These are phyloP conservation scores for Tilletia horrida DNA, from an alignment of 1,284 basidiomycete species.

Conservation along the genomic window DNA sequence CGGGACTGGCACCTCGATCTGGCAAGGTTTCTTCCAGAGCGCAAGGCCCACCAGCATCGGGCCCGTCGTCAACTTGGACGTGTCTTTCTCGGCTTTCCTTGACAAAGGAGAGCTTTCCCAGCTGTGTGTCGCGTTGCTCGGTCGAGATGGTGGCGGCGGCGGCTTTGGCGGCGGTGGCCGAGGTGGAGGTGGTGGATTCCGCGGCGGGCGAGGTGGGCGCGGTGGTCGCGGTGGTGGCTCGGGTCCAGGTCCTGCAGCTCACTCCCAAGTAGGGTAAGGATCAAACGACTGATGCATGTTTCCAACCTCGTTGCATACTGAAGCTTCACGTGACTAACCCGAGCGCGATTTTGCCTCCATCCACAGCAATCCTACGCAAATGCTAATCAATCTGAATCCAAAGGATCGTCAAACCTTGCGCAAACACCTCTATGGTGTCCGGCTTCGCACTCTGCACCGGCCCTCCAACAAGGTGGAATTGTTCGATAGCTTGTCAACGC, in stretches of 20 bases:
- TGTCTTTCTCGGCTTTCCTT: constrained; percentile 38
- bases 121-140: constrained; percentile 31
- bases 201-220: constrained; percentile 24
- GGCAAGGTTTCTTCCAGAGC: constrained; percentile 39
- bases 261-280: background rate
- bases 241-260: constrained; percentile 21
- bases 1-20: constrained; percentile 25
- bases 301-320: background rate
- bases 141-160: constrained; percentile 28
- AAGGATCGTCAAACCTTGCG: constrained; percentile 35
- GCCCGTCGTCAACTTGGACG: constrained; percentile 44
- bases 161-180: constrained; percentile 21
- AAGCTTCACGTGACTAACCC: constrained; percentile 13
- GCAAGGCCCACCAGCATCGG: constrained; percentile 36
- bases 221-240: constrained; percentile 31
- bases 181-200: constrained; percentile 23
- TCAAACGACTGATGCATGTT: background rate
- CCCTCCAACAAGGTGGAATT: constrained; percentile 33
- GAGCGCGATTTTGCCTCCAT: background rate
- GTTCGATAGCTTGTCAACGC: constrained; percentile 21
- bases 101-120: constrained; percentile 30
- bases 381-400: constrained; percentile 19
- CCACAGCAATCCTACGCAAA: background rate
- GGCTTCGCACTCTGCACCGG: constrained; percentile 35
- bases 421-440: constrained; percentile 30